Percentiles rank a stretch among this genome's conserved stretches.
Evolutionary conservation across 2,329 filamentous ascomycete genomes (phyloP).

Genomic region (Sporothrix sp.): DNA sequence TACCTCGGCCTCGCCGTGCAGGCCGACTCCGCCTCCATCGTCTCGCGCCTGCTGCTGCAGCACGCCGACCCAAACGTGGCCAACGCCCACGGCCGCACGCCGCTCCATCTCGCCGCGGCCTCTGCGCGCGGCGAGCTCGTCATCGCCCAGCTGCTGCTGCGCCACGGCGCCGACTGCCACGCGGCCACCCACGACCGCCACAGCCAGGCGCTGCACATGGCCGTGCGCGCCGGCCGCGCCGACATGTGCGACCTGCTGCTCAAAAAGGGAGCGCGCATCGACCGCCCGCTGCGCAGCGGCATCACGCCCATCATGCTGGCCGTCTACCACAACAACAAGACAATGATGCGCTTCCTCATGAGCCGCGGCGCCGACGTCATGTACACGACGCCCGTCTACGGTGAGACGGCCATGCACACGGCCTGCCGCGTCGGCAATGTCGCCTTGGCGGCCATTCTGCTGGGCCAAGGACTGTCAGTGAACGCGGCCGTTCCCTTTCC

Average conservation of each 20-base stretch:
- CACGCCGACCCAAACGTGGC: slow-evolving; percentile 43
- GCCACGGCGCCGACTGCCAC: slow-evolving; percentile 37
- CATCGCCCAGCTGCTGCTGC: slow-evolving; percentile 38
- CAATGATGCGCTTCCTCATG: slow-evolving; percentile 4
- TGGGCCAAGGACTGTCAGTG: slow-evolving; percentile 3
- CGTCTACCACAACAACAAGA: slow-evolving; percentile 6
- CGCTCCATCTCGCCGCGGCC: slow-evolving; percentile 39
- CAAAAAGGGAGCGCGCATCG: neutral
- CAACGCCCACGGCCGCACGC: slow-evolving; percentile 36
- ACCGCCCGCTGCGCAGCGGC: neutral
- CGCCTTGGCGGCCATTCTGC: neutral
- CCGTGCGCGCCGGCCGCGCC: slow-evolving; percentile 1
- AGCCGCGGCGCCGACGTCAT: slow-evolving; percentile 3
- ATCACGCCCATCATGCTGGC: slow-evolving; percentile 9
- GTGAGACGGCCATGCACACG: slow-evolving; percentile 11
- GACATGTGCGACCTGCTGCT: neutral
- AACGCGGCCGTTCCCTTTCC: neutral
- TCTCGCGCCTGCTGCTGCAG: slow-evolving; percentile 28
- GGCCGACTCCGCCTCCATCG: neutral
- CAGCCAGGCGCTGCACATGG: slow-evolving; percentile 23
- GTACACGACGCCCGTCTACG: slow-evolving; percentile 6
- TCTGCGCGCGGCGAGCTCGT: slow-evolving; percentile 28
- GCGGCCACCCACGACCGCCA: slow-evolving; percentile 24
- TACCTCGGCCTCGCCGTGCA: slow-evolving; percentile 4
- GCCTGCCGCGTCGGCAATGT: slow-evolving; percentile 1